phyloP scores from a whole-genome alignment of 1,284 basidiomycete species.

The Polyporus tsugae region DNA sequence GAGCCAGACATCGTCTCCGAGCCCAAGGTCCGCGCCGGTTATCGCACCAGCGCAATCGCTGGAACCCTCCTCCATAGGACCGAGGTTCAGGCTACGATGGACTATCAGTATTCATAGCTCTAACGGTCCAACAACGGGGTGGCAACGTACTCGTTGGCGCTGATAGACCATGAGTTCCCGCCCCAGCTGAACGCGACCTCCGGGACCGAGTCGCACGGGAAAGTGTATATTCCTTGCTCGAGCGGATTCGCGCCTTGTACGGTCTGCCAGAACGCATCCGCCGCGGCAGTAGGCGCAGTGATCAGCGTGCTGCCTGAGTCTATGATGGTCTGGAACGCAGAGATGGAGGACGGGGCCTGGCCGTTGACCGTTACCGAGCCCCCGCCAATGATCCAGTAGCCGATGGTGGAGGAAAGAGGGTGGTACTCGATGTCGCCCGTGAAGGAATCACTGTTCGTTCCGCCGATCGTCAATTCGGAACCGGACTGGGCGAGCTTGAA shows the following conservation, averaged over 20 bases:
- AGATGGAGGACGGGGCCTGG: conserved; percentile 32
- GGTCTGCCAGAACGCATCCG: conserved; percentile 50
- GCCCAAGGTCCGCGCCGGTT: conserved; percentile 21
- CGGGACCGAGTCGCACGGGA: conserved; percentile 51
- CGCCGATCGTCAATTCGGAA: conserved; percentile 67
- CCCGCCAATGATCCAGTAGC: conserved; percentile 52
- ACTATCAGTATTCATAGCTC: neutral
- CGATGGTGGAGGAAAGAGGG: conserved; percentile 29
- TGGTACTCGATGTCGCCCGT: conserved; percentile 44
- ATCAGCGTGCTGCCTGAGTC: conserved; percentile 61
- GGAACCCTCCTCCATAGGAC: conserved; percentile 23
- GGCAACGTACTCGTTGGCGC: conserved; percentile 35
- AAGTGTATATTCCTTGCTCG: conserved; percentile 45
- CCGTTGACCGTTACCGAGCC: conserved; percentile 44
- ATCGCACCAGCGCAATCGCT: conserved; percentile 35
- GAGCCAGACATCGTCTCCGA: conserved; percentile 37
- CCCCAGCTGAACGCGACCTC: conserved; percentile 52
- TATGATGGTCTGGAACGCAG: conserved; percentile 45
- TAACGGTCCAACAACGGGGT: neutral
- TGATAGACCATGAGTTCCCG: conserved; percentile 49
- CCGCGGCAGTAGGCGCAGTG: conserved; percentile 52
- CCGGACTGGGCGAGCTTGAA: conserved; percentile 57
- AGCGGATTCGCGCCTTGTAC: conserved; percentile 50
- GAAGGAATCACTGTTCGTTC: conserved; percentile 50
- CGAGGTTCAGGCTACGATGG: conserved; percentile 38